phyloP scores from a whole-genome alignment of 495 filamentous ascomycete genomes.

The Mytilinidion resinicola region DNA sequence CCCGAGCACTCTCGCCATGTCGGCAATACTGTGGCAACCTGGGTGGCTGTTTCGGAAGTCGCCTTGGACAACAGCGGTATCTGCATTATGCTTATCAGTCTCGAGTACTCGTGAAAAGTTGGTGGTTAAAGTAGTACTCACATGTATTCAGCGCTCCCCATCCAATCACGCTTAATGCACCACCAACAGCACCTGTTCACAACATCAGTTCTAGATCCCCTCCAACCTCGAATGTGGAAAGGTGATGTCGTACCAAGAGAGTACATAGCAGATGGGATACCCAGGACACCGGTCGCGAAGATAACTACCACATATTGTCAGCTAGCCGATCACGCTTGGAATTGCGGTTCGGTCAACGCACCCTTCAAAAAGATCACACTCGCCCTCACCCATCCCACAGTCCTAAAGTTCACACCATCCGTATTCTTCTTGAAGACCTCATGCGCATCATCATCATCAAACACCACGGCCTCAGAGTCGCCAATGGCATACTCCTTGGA shows the following conservation, averaged over 20 bases:
- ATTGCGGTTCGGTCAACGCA: conserved; percentile 13
- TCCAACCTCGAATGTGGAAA: no score
- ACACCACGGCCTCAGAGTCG: no score
- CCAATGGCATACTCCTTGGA: no score
- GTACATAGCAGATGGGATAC: conserved; percentile 38
- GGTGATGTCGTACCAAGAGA: conserved; percentile 14
- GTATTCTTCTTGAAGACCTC: conserved; percentile 50
- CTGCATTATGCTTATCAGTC: conserved; percentile 2
- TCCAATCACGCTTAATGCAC: conserved; percentile 39
- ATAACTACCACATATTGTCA: conserved; percentile 1
- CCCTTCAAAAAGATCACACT: conserved; percentile 53
- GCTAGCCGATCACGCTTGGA: no score
- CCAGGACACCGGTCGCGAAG: conserved; percentile 27
- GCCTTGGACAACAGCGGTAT: conserved; percentile 39
- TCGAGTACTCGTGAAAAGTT: not conserved
- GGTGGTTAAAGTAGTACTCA: not conserved
- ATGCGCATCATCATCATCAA: not conserved
- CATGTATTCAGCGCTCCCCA: conserved; percentile 41
- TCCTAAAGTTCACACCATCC: conserved; percentile 50
- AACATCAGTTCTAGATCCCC: no score
- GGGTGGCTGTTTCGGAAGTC: conserved; percentile 69
- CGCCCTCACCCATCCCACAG: conserved; percentile 50
- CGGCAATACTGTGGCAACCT: conserved; percentile 63
- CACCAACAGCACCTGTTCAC: conserved; percentile 34
- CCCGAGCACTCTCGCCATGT: conserved; percentile 61